These are phyloP conservation scores for Coniella lustricola DNA, from an alignment of 2,329 filamentous ascomycete genomes.

Conservation along the genomic window DNA sequence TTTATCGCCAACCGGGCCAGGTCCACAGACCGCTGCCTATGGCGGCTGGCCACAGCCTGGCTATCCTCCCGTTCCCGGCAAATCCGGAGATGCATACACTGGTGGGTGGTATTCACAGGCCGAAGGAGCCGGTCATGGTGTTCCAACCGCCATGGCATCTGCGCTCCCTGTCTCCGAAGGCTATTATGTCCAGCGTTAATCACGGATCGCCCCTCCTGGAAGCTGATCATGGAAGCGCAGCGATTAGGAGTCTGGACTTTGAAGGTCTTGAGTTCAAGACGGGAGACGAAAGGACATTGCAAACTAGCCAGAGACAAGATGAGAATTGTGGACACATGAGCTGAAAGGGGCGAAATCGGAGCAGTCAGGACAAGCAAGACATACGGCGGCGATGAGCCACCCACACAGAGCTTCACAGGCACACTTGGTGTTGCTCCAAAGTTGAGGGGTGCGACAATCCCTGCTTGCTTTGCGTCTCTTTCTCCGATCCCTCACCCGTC, in stretches of 20 bases:
- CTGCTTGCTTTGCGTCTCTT: too few relatives aligned
- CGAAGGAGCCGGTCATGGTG: neutral
- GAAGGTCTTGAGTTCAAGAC: neutral
- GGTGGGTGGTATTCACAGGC: constrained; percentile 10
- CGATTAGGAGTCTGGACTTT: too few relatives aligned
- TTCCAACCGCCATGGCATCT: neutral
- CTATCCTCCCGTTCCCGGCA: constrained; percentile 4
- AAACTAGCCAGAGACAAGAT: neutral
- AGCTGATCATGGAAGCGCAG: too few relatives aligned
- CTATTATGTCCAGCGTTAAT: constrained; percentile 5
- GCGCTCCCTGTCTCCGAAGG: constrained; percentile 3
- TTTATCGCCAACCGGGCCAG: constrained; percentile 4
- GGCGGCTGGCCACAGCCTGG: constrained; percentile 5
- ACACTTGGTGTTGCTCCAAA: too few relatives aligned
- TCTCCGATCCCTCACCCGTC: too few relatives aligned
- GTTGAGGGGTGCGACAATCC: too few relatives aligned
- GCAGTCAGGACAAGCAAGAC: too few relatives aligned
- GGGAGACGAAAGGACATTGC: neutral
- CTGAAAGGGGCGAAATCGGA: too few relatives aligned
- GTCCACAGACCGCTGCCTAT: constrained; percentile 4
- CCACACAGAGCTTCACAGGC: too few relatives aligned
- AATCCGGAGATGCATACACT: constrained; percentile 6
- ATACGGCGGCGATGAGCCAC: too few relatives aligned
- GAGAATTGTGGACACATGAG: neutral
- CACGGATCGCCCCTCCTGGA: too few relatives aligned